A percentile compares a stretch with the other conserved stretches of the same genome.
phyloP scores from a whole-genome alignment of 805 yeast species.

The Scheffersomyces amazonensis region DNA sequence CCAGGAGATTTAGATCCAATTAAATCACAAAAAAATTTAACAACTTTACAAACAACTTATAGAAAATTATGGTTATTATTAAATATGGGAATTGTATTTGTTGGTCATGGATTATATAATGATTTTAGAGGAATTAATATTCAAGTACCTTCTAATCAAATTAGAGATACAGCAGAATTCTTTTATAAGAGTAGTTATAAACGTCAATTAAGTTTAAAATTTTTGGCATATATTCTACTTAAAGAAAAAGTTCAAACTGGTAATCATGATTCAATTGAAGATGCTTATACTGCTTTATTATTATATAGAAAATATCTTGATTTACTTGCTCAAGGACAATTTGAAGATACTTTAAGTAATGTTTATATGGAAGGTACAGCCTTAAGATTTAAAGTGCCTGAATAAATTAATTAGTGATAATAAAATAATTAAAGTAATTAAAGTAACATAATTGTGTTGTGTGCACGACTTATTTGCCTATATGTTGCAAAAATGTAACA shows the following conservation, averaged over 20 bases:
- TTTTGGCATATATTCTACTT: slow-evolving; percentile 77
- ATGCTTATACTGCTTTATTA: slow-evolving; percentile 81
- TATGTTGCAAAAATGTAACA: too few relatives aligned
- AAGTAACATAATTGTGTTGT: too few relatives aligned
- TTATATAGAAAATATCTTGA: slow-evolving; percentile 72
- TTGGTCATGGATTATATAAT: slow-evolving; percentile 89
- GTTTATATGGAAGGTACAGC: slow-evolving; percentile 71
- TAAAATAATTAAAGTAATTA: too few relatives aligned
- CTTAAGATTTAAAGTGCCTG: slow-evolving; percentile 52
- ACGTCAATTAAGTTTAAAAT: slow-evolving; percentile 79
- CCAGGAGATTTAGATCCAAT: slow-evolving; percentile 82
- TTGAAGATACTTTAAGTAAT: slow-evolving; percentile 59
- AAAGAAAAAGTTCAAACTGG: slow-evolving; percentile 80
- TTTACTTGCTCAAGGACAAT: slow-evolving; percentile 52
- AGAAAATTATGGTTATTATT: slow-evolving; percentile 86
- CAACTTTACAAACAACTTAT: slow-evolving; percentile 78
- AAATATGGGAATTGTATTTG: slow-evolving; percentile 85
- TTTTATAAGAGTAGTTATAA: slow-evolving; percentile 73
- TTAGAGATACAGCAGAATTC: slow-evolving; percentile 82
- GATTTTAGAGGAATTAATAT: slow-evolving; percentile 94
- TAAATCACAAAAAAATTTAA: slow-evolving; percentile 64
- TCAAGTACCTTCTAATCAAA: slow-evolving; percentile 80
- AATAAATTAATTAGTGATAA: too few relatives aligned
- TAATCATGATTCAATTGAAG: slow-evolving; percentile 96
- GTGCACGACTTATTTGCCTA: too few relatives aligned